Base-by-base conservation (phyloP, 768 basidiomycete genomes). In the Phlegmacium glaucopus region DNA sequence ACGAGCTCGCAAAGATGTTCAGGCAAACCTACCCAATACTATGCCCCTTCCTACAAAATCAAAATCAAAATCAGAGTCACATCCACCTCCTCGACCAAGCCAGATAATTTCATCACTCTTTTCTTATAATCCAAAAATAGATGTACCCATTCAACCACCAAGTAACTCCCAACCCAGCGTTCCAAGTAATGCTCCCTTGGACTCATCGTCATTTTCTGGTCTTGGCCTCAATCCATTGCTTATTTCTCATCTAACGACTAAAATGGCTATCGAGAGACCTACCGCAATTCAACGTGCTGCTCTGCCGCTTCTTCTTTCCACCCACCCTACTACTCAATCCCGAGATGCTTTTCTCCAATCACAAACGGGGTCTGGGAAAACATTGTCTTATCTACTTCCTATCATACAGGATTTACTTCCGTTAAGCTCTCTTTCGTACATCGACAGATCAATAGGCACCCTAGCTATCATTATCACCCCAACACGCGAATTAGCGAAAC, bases 321-420 rank as follows among this genome's bases (percentile, higher is more conserved):
- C 66, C 7, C 49, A 61, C 7, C 64, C 73, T 0, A 54, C 66
- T 22, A 70, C 66, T 50, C 52, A 56, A 40, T 69, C 71, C 41
- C 75, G 87, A 49, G 93, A 95, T 65, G 80, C 89, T 11, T 94
- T 96, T 65, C 90, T 97, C 47, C 94, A 96, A 65, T 90, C 93
- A 10, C 94, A 97, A 63, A 97, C 95, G 8, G 95, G 95, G 46
- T 97, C 94, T 0, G 95, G 95, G 61, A 98, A 97, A 69, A 97
- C 94, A 0, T 71, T 97, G 17, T 80, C 94, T 3, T 98, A 90
- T 71, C 79, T 98, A 17, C 80, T 98, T 9, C 95, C 95, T 22
- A 92, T 98, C 64, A 79, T 98, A 37, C 91, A 97, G 52, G 93
- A 95, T 64, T 85, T 98, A 44, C 78, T 98, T 29, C 91, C 93